Conservation (phyloP, 805 yeast species). For the Jamesozyma piceae region DNA sequence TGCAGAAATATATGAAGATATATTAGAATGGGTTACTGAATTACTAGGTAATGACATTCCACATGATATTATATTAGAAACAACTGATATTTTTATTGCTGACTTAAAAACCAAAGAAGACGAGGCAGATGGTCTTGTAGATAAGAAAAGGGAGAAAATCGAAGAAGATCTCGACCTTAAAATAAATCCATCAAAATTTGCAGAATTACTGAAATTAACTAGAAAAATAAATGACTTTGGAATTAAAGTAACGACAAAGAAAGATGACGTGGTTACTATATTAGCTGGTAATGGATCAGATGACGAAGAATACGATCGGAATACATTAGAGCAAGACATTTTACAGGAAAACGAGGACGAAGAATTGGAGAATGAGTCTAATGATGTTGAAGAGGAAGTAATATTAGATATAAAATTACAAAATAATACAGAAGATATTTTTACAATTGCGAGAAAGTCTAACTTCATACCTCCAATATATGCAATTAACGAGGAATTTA, state of each 20-base stretch:
- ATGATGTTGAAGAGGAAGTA: background rate
- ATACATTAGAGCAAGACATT: constrained; percentile 8
- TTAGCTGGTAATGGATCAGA: constrained; percentile 39
- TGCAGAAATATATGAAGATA: constrained; percentile 40
- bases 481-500: constrained; percentile 42
- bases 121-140: constrained; percentile 12
- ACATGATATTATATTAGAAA: constrained; percentile 50
- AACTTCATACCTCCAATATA: constrained; percentile 21
- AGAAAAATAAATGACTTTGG: constrained; percentile 45
- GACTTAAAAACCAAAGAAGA: constrained; percentile 15
- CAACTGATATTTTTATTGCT: constrained; percentile 20
- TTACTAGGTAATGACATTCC: constrained; percentile 63
- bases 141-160: constrained; percentile 38
- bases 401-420: background rate
- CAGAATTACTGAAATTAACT: constrained; percentile 36
- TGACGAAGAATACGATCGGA: constrained; percentile 17
- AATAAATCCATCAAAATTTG: constrained; percentile 33
- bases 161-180: constrained; percentile 37
- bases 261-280: constrained; percentile 36
- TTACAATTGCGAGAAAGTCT: constrained; percentile 1
- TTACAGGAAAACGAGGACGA: constrained; percentile 17
- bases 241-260: constrained; percentile 16
- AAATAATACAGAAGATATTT: constrained; percentile 12
- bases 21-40: constrained; percentile 51
- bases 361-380: constrained; percentile 17